These are phyloP conservation scores for Pyrenophora teres DNA, from an alignment of 2,329 filamentous ascomycete species.

Conservation along the genomic window DNA sequence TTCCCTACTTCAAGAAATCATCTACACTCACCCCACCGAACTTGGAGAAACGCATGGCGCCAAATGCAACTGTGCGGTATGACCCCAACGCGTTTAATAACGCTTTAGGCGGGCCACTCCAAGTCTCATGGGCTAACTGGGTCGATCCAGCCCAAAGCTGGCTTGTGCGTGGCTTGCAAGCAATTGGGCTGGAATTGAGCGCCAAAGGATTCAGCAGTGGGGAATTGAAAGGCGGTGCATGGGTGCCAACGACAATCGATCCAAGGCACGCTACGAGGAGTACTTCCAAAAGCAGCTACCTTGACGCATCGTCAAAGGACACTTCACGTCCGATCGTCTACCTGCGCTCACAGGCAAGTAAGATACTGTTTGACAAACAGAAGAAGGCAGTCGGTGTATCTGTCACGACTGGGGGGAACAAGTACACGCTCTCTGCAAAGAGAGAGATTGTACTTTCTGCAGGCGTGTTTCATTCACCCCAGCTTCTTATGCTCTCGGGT, in stretches of 20 bases:
- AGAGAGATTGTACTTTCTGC: constrained; percentile 53
- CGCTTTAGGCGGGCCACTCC: constrained; percentile 22
- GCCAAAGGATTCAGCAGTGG: constrained; percentile 30
- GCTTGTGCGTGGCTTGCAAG: constrained; percentile 28
- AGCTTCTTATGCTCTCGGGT: constrained; percentile 44
- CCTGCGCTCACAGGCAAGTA: constrained; percentile 18
- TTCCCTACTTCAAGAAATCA: constrained; percentile 37
- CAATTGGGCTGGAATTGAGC: constrained; percentile 24
- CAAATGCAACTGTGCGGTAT: constrained; percentile 27
- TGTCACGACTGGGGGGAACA: constrained; percentile 23
- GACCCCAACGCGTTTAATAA: constrained; percentile 23
- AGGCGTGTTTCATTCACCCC: constrained; percentile 48
- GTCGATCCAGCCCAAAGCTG: constrained; percentile 25
- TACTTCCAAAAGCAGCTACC: constrained; percentile 27
- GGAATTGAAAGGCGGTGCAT: constrained; percentile 25
- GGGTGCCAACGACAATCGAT: constrained; percentile 39
- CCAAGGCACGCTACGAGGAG: constrained; percentile 26
- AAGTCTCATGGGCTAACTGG: constrained; percentile 29
- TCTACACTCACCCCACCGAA: constrained; percentile 38
- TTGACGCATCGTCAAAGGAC: constrained; percentile 12
- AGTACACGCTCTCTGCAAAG: constrained; percentile 22
- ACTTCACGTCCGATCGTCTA: constrained; percentile 15
- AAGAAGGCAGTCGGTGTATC: constrained; percentile 37
- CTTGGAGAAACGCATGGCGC: constrained; percentile 18
- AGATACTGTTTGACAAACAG: constrained; percentile 20